phyloP scores from a whole-genome alignment of 352 stramenopile genomes.

The Phytophthora colocasiae region DNA sequence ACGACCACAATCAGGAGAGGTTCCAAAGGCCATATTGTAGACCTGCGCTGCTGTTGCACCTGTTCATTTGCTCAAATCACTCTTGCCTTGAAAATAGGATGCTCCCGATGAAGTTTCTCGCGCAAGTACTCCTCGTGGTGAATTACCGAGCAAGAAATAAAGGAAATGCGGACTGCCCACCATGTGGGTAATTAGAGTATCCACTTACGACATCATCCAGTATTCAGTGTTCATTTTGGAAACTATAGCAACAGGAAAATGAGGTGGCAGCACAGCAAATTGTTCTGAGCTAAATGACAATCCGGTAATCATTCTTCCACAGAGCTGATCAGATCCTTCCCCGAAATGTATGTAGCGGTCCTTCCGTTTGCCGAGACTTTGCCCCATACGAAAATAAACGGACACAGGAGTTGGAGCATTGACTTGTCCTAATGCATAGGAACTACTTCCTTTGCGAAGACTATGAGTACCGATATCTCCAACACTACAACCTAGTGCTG shows the following conservation, averaged over 20 bases:
- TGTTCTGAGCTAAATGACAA: constrained; percentile 7
- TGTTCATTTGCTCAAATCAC: constrained; percentile 10
- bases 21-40: not conserved
- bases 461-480: constrained; percentile 12
- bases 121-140: constrained; percentile 11
- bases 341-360: constrained; percentile 10
- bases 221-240: not conserved
- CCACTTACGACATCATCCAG: not conserved
- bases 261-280: constrained; percentile 6
- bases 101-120: not conserved
- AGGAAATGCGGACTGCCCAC: no score
- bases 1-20: not conserved
- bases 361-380: constrained; percentile 13
- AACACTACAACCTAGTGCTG: not conserved
- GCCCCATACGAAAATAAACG: not conserved
- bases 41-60: not conserved
- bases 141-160: no score
- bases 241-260: not conserved
- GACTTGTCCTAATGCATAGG: constrained; percentile 9
- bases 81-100: constrained; percentile 11
- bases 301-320: constrained; percentile 10
- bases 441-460: constrained; percentile 2
- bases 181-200: no score
- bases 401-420: not conserved
- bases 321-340: constrained; percentile 1